Evolutionary conservation across 148 eudicot species (phyloP).

Genomic region (Hydrangea macrophylla): DNA sequence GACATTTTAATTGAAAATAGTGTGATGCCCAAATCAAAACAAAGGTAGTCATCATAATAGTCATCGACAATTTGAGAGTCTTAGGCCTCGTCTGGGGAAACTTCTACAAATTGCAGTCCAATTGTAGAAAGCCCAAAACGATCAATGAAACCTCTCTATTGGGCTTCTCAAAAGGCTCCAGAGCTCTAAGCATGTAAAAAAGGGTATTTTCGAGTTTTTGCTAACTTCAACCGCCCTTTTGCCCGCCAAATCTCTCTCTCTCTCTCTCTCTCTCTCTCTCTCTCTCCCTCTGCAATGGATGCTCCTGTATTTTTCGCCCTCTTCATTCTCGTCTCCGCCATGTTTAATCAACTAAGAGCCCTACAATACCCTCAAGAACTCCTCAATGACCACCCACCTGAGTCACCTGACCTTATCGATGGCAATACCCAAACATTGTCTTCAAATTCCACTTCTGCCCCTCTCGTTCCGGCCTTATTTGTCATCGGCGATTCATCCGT

Average conservation of each 20-base stretch:
- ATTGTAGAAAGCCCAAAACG: too few relatives aligned
- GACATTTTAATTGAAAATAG: too few relatives aligned
- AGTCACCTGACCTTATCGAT: neutral
- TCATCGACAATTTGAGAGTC: too few relatives aligned
- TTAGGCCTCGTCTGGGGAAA: too few relatives aligned
- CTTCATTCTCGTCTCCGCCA: conserved; percentile 18
- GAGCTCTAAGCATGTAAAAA: too few relatives aligned
- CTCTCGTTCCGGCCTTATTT: conserved; percentile 63
- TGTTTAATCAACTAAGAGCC: conserved; percentile 8
- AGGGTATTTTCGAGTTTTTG: neutral
- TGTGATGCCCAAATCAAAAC: too few relatives aligned
- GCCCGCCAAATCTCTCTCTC: conserved; percentile 28
- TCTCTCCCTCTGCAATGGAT: conserved; percentile 9
- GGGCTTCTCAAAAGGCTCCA: too few relatives aligned
- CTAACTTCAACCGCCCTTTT: conserved; percentile 9
- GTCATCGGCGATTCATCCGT: conserved; percentile 89
- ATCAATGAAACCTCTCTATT: too few relatives aligned
- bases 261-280: neutral
- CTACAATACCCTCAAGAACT: conserved; percentile 34
- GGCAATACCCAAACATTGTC: conserved; percentile 5
- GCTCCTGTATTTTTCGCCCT: conserved; percentile 22
- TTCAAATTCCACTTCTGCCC: conserved; percentile 15
- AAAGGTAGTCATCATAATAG: too few relatives aligned
- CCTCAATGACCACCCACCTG: conserved; percentile 12
- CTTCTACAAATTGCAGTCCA: too few relatives aligned